Percentiles rank a stretch among this genome's conserved stretches.
Conservation (phyloP, 768 basidiomycete species). For the Bullera alba region DNA sequence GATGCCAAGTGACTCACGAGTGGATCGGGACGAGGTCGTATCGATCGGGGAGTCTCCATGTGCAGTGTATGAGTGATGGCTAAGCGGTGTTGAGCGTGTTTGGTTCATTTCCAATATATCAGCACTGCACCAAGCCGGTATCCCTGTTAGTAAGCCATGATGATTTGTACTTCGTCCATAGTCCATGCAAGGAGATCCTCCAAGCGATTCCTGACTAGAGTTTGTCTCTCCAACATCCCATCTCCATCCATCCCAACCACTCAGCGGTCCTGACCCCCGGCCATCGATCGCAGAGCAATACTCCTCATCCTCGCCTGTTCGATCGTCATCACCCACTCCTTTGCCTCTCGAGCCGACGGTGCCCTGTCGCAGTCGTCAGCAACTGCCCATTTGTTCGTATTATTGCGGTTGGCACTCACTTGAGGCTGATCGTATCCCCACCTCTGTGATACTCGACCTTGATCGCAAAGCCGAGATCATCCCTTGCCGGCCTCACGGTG, state of each 20-base stretch:
- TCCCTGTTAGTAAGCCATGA: background rate
- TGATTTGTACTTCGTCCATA: background rate
- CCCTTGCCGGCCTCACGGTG: conserved; percentile 23
- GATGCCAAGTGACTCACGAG: no score
- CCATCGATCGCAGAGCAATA: conserved; percentile 11
- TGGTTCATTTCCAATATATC: no score
- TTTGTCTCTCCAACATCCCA: background rate
- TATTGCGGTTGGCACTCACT: conserved; percentile 13
- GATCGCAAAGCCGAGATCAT: conserved; percentile 53
- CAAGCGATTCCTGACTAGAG: no score
- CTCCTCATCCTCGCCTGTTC: conserved; percentile 10
- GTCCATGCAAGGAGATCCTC: no score
- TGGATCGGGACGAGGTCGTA: no score
- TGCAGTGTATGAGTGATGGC: no score
- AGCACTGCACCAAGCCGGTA: no score
- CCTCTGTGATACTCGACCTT: conserved; percentile 64
- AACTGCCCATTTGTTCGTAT: background rate
- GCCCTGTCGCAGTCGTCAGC: conserved; percentile 11
- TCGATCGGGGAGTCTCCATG: no score
- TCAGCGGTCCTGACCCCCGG: no score
- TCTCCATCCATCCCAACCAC: no score
- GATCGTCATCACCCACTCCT: conserved; percentile 27
- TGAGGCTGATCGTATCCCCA: conserved; percentile 57
- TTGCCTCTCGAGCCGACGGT: conserved; percentile 14
- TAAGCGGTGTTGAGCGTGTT: no score